A percentile compares a stretch with the other conserved stretches of the same genome.
These are phyloP conservation scores for Mycosphaerella arachidis DNA, from an alignment of 2,329 filamentous ascomycete genomes.

Conservation along the genomic window DNA sequence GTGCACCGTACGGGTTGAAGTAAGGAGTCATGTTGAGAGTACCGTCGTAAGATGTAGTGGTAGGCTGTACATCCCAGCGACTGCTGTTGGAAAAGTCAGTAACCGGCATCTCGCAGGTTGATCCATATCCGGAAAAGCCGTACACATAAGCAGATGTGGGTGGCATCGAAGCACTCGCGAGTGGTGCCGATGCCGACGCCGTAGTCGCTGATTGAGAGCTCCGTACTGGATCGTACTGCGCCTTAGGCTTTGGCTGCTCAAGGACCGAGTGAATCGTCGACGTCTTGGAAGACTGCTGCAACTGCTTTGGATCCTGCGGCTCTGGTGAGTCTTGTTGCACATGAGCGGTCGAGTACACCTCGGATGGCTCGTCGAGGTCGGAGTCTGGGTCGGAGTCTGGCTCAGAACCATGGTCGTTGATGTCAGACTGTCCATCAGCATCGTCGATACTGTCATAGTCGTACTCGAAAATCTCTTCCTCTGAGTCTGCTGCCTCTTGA, in stretches of 20 bases:
- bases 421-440: background rate
- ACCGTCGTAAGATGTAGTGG: background rate
- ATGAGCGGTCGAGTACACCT: background rate
- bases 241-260: constrained; percentile 6
- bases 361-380: background rate
- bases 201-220: constrained; percentile 13
- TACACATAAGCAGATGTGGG: constrained; percentile 16
- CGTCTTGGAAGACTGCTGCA: background rate
- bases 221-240: constrained; percentile 29
- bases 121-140: constrained; percentile 8
- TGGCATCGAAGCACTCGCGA: background rate
- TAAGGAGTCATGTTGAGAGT: background rate
- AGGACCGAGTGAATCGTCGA: background rate
- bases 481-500: constrained; percentile 6
- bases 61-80: constrained; percentile 22
- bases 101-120: constrained; percentile 8
- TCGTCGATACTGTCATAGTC: constrained; percentile 3
- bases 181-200: background rate
- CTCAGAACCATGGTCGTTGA: background rate
- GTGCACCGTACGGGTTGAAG: background rate
- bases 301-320: background rate
- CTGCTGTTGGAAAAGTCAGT: constrained; percentile 21
- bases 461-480: constrained; percentile 16
- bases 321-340: background rate
- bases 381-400: background rate